phyloP scores from a whole-genome alignment of 495 filamentous ascomycete species.

The Diplogelasinospora grovesii region DNA sequence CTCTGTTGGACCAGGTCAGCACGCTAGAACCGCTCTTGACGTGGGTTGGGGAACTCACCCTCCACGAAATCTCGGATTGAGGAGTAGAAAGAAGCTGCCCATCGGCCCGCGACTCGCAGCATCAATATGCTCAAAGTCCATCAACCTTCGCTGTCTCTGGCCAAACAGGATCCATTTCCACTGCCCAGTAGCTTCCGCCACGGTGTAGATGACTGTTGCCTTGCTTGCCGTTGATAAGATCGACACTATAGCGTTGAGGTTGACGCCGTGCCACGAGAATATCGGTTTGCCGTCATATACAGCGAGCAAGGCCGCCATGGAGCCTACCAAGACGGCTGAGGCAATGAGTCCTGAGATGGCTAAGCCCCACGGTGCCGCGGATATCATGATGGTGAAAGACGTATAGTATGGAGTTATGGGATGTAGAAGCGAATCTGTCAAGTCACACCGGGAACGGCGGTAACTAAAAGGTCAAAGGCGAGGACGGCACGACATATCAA shows the following conservation, averaged over 20 bases:
- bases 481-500: no score
- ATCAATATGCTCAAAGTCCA: constrained; percentile 5
- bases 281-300: constrained; percentile 3
- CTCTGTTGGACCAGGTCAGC: not conserved
- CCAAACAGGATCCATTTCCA: constrained; percentile 4
- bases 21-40: constrained; percentile 2
- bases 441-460: no score
- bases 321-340: no score
- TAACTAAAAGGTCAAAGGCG: no score
- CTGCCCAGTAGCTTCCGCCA: not conserved
- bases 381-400: no score
- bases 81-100: not conserved
- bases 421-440: no score
- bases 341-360: no score
- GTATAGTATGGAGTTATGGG: no score
- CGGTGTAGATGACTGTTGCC: not conserved
- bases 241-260: constrained; percentile 3
- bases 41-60: no score
- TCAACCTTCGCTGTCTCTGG: not conserved
- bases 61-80: no score
- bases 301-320: not conserved
- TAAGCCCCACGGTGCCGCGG: no score
- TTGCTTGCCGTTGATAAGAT: not conserved
- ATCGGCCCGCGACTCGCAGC: not conserved
- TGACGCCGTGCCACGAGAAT: not conserved